phyloP scores from a whole-genome alignment of 2,329 filamentous ascomycete genomes.

The Diplodia seriata region DNA sequence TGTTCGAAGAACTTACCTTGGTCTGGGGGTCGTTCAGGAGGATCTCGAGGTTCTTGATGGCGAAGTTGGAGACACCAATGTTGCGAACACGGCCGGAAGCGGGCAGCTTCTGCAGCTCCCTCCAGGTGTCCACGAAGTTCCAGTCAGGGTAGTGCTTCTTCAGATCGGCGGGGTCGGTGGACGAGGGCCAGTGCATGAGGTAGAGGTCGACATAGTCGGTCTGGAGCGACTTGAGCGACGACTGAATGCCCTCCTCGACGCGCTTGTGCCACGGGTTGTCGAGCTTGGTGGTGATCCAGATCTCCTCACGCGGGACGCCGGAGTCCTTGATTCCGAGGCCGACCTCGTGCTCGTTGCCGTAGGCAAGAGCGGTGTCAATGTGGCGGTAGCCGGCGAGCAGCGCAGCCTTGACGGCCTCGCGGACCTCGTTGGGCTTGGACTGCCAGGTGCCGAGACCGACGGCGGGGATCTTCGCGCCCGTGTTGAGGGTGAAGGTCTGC shows the following conservation, averaged over 20 bases:
- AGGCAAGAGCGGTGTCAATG: conserved; percentile 78
- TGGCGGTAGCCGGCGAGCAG: conserved; percentile 74
- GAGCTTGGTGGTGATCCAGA: conserved; percentile 83
- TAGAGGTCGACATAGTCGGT: conserved; percentile 74
- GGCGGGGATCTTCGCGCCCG: conserved; percentile 78
- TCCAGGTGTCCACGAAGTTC: conserved; percentile 82
- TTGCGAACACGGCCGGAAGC: conserved; percentile 75
- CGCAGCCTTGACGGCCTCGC: conserved; percentile 73
- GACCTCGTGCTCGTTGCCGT: conserved; percentile 79
- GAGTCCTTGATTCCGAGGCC: conserved; percentile 73
- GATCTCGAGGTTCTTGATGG: conserved; percentile 78
- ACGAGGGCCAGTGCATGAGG: conserved; percentile 72
- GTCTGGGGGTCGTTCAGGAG: conserved; percentile 68
- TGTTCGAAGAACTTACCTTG: conserved; percentile 49
- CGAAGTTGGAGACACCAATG: conserved; percentile 89
- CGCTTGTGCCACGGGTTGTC: conserved; percentile 80
- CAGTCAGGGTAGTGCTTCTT: conserved; percentile 77
- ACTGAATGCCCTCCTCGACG: conserved; percentile 66
- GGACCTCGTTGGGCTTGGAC: conserved; percentile 71
- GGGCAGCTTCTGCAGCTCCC: conserved; percentile 73
- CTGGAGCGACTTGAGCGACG: conserved; percentile 67
- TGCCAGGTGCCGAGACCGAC: conserved; percentile 83
- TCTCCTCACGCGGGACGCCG: conserved; percentile 68
- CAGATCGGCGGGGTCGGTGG: conserved; percentile 65
- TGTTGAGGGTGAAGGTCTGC: conserved; percentile 63